Evolutionary conservation across 2,329 filamentous ascomycete species (phyloP), one percentile per base, ranked within the genome.

Genomic region (Colletotrichum phormii): DNA sequence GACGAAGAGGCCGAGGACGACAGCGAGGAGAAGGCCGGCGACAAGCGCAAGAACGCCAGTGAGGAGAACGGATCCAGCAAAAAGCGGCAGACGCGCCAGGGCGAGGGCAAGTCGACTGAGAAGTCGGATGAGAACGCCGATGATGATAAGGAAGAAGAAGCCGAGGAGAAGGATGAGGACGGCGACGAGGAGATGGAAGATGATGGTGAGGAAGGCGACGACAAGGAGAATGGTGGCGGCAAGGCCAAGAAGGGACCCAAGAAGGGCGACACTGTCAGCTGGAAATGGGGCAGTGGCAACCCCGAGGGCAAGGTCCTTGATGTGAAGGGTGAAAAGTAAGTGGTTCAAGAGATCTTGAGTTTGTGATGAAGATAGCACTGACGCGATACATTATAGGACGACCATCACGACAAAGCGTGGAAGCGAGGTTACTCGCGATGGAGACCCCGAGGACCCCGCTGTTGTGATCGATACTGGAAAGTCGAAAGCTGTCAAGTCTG

Each of bases 231-330:
- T 2, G 72, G 71, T 13, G 49, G 64, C 3, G 55, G 73, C 1
- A 74, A 77, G 3, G 63, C 78, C 18, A 78, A 76, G 35, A 81
- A 83, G 5, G 81, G 80, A 0, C 82, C 82, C 0, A 75, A 82
- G 33, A 78, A 80, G 57, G 84, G 84, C 2, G 83, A 86, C 8
- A 86, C 80, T 0, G 84, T 86, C 8, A 85, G 83, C 75, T 86
- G 84, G 84, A 84, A 85, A 31, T 86, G 84, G 84, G 84, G 84
- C 13, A 77, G 78, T 22, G 84, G 84, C 9, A 80, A 85, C 24
- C 83, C 84, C 1, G 71, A 85, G 71, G 84, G 84, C 2, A 84
- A 84, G 15, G 84, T 86, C 1, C 75, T 86, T 3, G 83, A 86
- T 15, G 84, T 86, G 55, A 85, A 85, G 71, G 78, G 76, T 0